Base-by-base conservation (phyloP, 129 eudicot species). In the Lactuca sativa region DNA sequence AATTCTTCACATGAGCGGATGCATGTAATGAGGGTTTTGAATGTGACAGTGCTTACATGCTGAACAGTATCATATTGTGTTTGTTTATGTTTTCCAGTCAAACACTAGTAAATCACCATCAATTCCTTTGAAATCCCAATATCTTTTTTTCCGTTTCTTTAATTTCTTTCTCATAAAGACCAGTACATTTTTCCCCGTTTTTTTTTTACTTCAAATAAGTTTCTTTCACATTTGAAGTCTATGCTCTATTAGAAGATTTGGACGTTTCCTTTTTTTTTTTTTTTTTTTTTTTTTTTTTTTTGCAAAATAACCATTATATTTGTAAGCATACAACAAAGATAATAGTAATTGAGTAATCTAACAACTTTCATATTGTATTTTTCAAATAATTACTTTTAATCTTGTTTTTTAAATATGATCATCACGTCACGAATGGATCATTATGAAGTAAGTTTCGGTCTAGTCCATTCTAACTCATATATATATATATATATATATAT, bases 1-100 rank as follows among this genome's bases (percentile, higher is more conserved):
- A 61, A 61, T 69, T 76, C 69, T 62, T 72, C 81, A 76, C 76
- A 77, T 77, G 81, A 62, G 71, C 65, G 64, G 38, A 62, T 77
- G 81, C 81, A 69, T 69, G 71, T 77, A 69, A 53, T 37, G 51
- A 77, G 76, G 76, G 75, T 63, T 77, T 62, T 77, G 81, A 77
- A 48, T 77, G 48, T 77, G 75, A 77, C 76, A 54, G 43, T 69
- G 64, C 76, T 77, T 77, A 69, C 81, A 69, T 77, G 66, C 59
- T 69, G 63, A 77, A 77, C 64, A 77, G 76, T 69, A 62, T 62
- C 71, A 62, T 41, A 61, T 69, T 77, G 71, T 77, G 71, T 62
- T 77, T 77, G 65, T 69, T 77, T 69, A 77, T 77, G 76, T 62
- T 77, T 69, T 69, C 58, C 5, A 9, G 80, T 76, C 75, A 76